Percentiles rank a stretch among this genome's conserved stretches.
These are phyloP conservation scores for Pelargonium myrrhifolium DNA, from an alignment of 441 rosid genomes.

Conservation along the genomic window DNA sequence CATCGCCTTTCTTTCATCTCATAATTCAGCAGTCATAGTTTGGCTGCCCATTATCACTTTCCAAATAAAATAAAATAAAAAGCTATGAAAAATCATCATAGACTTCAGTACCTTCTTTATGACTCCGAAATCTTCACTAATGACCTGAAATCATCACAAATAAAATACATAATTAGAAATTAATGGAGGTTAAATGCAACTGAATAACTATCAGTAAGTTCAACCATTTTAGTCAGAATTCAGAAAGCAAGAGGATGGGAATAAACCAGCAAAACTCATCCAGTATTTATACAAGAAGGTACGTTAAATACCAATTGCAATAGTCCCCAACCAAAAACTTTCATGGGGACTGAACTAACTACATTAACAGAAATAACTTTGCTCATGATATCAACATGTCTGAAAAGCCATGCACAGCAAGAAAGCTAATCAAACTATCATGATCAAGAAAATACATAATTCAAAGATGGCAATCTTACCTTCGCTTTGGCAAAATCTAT, in stretches of 20 bases:
- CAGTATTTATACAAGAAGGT: not conserved
- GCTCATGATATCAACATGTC: not conserved
- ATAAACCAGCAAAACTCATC: not conserved
- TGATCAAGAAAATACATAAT: not conserved
- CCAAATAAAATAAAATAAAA: not conserved
- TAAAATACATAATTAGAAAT: conserved; percentile 13
- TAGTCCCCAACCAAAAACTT: not conserved
- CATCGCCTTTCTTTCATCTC: not conserved
- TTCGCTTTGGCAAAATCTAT: conserved; percentile 71
- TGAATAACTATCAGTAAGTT: not conserved
- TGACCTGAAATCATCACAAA: conserved; percentile 48
- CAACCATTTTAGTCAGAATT: not conserved
- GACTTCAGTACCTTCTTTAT: conserved; percentile 60
- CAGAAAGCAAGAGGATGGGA: not conserved
- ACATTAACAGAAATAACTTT: not conserved
- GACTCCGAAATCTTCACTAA: conserved; percentile 78
- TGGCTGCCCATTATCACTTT: not conserved
- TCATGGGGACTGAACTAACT: conserved; percentile 8
- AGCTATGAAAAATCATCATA: not conserved
- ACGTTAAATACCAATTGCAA: not conserved
- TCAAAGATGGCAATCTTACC: conserved; percentile 38
- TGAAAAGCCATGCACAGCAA: not conserved
- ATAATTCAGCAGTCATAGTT: not conserved
- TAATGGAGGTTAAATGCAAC: conserved; percentile 4
- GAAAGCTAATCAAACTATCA: conserved; percentile 6